Evolutionary conservation across 768 basidiomycete species (phyloP).

Genomic region (Xerocomellus amylosporus): DNA sequence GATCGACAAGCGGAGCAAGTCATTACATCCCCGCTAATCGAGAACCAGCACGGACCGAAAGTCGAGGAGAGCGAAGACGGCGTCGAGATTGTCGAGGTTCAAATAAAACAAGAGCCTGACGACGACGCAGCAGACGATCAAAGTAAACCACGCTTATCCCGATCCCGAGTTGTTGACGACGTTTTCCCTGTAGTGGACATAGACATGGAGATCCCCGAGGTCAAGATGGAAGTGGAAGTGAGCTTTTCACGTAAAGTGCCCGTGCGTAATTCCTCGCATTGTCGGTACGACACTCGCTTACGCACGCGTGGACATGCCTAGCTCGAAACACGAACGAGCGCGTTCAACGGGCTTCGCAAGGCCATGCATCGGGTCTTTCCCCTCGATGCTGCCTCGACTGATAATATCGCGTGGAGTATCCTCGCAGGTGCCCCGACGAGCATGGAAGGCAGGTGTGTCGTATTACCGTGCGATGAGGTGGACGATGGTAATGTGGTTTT

Average conservation of each 20-base stretch:
- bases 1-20: neutral
- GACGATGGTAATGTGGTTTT: neutral
- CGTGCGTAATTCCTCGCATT: conserved; percentile 20
- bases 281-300: neutral
- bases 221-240: conserved; percentile 38
- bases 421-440: conserved; percentile 14
- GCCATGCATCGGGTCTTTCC: conserved; percentile 32
- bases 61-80: conserved; percentile 2
- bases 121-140: neutral
- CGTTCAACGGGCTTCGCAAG: conserved; percentile 40
- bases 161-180: neutral
- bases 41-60: neutral
- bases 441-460: conserved; percentile 22
- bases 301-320: conserved; percentile 16
- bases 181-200: neutral
- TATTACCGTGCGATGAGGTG: neutral
- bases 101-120: neutral
- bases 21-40: neutral
- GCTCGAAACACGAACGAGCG: conserved; percentile 35
- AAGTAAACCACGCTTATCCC: neutral
- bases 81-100: conserved; percentile 13
- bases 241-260: conserved; percentile 43
- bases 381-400: conserved; percentile 1
- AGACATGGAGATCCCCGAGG: conserved; percentile 26
- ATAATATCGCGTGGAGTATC: conserved; percentile 29